Percentiles rank a stretch among this genome's conserved stretches.
These are phyloP conservation scores for Cyclostephanos tholiformis DNA, from an alignment of 108 stramenopile species.

Conservation along the genomic window DNA sequence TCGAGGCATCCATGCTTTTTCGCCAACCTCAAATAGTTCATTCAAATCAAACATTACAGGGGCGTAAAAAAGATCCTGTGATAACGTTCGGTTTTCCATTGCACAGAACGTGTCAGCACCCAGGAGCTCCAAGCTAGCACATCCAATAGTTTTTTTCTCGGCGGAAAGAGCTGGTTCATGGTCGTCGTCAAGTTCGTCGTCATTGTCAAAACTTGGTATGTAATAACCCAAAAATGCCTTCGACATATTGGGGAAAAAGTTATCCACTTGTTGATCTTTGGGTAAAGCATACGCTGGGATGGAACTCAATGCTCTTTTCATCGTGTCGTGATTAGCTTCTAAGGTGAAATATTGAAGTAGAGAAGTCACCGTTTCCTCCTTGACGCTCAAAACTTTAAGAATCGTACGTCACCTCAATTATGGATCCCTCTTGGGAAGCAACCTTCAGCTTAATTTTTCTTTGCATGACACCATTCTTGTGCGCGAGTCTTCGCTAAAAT, in stretches of 20 bases:
- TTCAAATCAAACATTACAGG: slow-evolving; percentile 27
- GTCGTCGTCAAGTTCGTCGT: background rate
- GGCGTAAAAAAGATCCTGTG: slow-evolving; percentile 25
- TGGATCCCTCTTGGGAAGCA: slow-evolving; percentile 27
- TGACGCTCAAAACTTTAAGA: slow-evolving; percentile 39
- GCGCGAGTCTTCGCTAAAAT: slow-evolving; percentile 19
- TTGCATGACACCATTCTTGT: slow-evolving; percentile 1
- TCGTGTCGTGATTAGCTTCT: slow-evolving; percentile 6
- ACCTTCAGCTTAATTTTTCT: slow-evolving; percentile 4
- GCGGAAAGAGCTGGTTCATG: background rate
- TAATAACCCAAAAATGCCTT: slow-evolving; percentile 48
- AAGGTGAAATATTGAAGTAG: slow-evolving; percentile 32
- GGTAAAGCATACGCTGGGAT: slow-evolving; percentile 44
- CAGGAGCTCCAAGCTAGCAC: slow-evolving; percentile 11
- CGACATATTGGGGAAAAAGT: slow-evolving; percentile 34
- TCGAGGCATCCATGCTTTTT: slow-evolving; percentile 41
- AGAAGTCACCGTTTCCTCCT: slow-evolving; percentile 1
- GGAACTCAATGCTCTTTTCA: slow-evolving; percentile 8
- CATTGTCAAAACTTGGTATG: slow-evolving; percentile 15
- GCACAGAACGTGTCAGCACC: slow-evolving; percentile 15
- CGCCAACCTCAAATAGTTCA: slow-evolving; percentile 30
- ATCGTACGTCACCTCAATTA: slow-evolving; percentile 39
- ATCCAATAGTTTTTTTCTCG: slow-evolving; percentile 19
- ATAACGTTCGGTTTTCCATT: slow-evolving; percentile 34
- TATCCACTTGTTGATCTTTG: slow-evolving; percentile 41